Base-by-base conservation (phyloP, 306 rosid genomes). In the Rosa persica region DNA sequence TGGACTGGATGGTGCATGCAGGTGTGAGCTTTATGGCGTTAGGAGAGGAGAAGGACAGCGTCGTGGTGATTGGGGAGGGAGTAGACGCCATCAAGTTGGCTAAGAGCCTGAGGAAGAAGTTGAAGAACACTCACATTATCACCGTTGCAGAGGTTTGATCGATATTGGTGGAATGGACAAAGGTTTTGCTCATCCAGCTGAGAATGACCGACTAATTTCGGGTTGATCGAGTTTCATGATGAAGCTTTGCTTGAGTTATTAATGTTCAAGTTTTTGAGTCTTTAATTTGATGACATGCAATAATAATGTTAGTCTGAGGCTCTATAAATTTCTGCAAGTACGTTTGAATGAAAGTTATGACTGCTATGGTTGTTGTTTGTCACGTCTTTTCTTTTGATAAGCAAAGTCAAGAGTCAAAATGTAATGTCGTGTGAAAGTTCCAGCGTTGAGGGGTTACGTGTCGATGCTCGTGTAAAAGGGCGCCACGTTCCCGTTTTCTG, bases 21-120 rank as follows among this genome's bases (percentile, higher is more conserved):
- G 90, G 90, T 47, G 91, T 87, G 8, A 74, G 4, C 67, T 87
- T 23, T 74, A 82, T 86, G 79, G 89, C 85, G 1, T 40, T 87
- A 49, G 87, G 91, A 86, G 81, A 74, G 6, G 76, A 10, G 6
- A 79, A 77, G 22, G 79, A 87, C 11, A 82, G 74, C 17, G 65
- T 87, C 79, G 85, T 87, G 57, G 90, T 87, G 78, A 76, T 72
- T 71, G 91, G 91, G 36, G 84, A 86, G 51, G 51, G 51, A 11
- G 51, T 46, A 46, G 51, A 46, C 51, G 51, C 51, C 51, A 12
- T 46, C 51, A 46, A 46, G 51, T 12, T 46, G 40, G 25, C 85
- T 0, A 81, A 16, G 38, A 79, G 40, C 58, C 72, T 88, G 68
- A 84, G 88, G 83, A 88, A 88, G 79, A 90, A 86, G 49, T 74